Evolutionary conservation across 139 green algal species (phyloP).

Genomic region (Asterochloris sp.): DNA sequence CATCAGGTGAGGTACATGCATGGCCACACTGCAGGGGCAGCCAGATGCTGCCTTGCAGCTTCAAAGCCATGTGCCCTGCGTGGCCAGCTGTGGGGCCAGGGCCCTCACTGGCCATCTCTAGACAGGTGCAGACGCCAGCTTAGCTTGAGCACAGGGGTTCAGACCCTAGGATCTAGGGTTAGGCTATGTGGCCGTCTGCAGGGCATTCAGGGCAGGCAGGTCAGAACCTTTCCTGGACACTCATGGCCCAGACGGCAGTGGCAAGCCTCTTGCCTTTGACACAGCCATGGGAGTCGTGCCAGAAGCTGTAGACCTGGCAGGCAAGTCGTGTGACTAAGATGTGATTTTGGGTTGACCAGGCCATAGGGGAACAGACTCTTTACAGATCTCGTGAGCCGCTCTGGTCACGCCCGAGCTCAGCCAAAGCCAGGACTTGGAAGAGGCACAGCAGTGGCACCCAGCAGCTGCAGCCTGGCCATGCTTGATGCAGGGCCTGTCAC

Average conservation of each 20-base stretch:
- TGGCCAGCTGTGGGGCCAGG: too few relatives aligned
- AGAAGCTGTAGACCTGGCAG: conserved; percentile 60
- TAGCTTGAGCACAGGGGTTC: background rate
- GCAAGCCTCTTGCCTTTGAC: conserved; percentile 32
- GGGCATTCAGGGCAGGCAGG: background rate
- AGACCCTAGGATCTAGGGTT: background rate
- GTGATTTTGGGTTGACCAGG: background rate
- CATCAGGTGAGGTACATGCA: conserved; percentile 24
- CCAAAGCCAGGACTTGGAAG: too few relatives aligned
- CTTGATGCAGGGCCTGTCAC: too few relatives aligned
- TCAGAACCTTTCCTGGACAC: conserved; percentile 24
- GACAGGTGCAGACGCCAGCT: too few relatives aligned
- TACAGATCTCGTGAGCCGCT: background rate
- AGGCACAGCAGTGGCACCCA: too few relatives aligned
- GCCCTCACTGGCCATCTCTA: too few relatives aligned
- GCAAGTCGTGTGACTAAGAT: conserved; percentile 13
- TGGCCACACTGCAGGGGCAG: background rate
- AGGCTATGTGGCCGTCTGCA: background rate
- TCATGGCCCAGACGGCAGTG: background rate
- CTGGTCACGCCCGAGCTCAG: too few relatives aligned
- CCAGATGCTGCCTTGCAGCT: too few relatives aligned
- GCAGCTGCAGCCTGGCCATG: background rate
- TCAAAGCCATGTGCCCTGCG: too few relatives aligned
- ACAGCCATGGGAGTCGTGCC: conserved; percentile 56
- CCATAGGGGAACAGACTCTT: too few relatives aligned